These are phyloP conservation scores for Friedmanniomyces endolithicus DNA, from an alignment of 495 filamentous ascomycete genomes.

Conservation along the genomic window DNA sequence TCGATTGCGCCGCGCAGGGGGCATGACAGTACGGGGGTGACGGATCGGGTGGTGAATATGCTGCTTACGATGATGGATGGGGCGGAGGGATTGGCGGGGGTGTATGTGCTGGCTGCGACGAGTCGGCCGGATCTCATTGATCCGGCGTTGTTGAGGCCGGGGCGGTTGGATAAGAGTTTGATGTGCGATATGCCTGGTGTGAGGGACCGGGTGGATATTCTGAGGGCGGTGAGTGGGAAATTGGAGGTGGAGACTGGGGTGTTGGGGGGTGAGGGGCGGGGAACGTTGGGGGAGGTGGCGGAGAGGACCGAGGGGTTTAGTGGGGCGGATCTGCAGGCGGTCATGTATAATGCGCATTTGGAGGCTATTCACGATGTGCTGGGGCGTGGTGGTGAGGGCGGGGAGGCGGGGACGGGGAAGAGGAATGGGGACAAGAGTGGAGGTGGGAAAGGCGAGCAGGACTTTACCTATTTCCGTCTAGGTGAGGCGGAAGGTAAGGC, in stretches of 20 bases:
- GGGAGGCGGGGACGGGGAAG: constrained; percentile 22
- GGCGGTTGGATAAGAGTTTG: constrained; percentile 79
- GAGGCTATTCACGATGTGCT: constrained; percentile 93
- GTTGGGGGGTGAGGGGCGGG: constrained; percentile 31
- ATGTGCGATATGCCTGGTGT: constrained; percentile 73
- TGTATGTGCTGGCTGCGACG: constrained; percentile 92
- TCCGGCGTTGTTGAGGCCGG: constrained; percentile 77
- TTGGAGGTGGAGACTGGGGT: constrained; percentile 55
- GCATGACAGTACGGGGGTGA: constrained; percentile 91
- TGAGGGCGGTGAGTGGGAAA: constrained; percentile 67
- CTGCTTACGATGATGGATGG: constrained; percentile 98
- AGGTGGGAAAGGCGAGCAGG: constrained; percentile 31
- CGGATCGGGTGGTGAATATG: constrained; percentile 97
- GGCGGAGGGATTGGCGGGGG: constrained; percentile 83
- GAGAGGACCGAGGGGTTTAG: constrained; percentile 77
- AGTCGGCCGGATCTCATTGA: constrained; percentile 87
- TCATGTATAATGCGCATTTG: constrained; percentile 91
- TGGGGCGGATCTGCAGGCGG: constrained; percentile 86
- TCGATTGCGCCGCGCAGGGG: constrained; percentile 93
- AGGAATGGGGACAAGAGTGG: constrained; percentile 12
- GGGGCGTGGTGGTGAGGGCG: constrained; percentile 42
- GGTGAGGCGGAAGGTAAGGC: constrained; percentile 33
- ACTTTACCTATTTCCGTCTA: constrained; percentile 77
- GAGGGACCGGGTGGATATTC: constrained; percentile 76
- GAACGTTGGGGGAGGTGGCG: constrained; percentile 55